A percentile compares a stretch with the other conserved stretches of the same genome.
phyloP scores from a whole-genome alignment of 1,284 basidiomycete species.

The Cerioporus squamosus region DNA sequence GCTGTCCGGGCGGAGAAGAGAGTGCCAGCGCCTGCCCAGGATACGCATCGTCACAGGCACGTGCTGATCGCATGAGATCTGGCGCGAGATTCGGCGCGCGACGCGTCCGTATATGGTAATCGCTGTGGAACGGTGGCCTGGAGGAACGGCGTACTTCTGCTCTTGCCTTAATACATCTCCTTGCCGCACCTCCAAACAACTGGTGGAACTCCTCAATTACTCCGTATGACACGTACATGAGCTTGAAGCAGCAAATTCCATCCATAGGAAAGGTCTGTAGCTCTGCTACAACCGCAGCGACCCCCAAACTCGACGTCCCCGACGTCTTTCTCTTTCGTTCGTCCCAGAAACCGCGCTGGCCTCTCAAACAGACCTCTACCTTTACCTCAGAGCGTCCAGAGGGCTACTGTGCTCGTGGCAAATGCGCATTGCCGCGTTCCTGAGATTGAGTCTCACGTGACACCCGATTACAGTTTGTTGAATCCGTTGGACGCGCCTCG shows the following conservation, averaged over 20 bases:
- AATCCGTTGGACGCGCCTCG: slow-evolving; percentile 55
- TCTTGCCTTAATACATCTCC: slow-evolving; percentile 6
- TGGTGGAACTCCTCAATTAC: background rate
- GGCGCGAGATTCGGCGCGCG: slow-evolving; percentile 42
- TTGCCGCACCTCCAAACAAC: background rate
- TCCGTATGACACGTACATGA: slow-evolving; percentile 3
- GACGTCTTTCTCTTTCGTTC: slow-evolving; percentile 10
- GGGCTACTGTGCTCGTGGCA: slow-evolving; percentile 14
- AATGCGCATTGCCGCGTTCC: slow-evolving; percentile 22
- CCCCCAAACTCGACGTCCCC: slow-evolving; percentile 10
- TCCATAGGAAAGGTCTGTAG: slow-evolving; percentile 10
- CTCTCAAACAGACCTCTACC: slow-evolving; percentile 14
- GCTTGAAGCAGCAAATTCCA: slow-evolving; percentile 11
- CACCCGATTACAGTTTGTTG: slow-evolving; percentile 51
- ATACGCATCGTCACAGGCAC: slow-evolving; percentile 20
- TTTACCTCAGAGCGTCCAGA: slow-evolving; percentile 4
- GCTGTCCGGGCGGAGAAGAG: background rate
- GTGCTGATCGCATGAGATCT: slow-evolving; percentile 34
- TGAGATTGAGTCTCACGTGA: slow-evolving; percentile 41
- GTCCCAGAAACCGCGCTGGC: slow-evolving; percentile 5
- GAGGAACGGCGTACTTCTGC: slow-evolving; percentile 17
- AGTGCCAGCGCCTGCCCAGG: background rate
- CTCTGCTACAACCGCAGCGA: slow-evolving; percentile 18
- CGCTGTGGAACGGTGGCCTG: slow-evolving; percentile 37
- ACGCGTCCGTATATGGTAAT: slow-evolving; percentile 45